phyloP scores from a whole-genome alignment of 1,284 basidiomycete species.

The Coniferiporia weirii region DNA sequence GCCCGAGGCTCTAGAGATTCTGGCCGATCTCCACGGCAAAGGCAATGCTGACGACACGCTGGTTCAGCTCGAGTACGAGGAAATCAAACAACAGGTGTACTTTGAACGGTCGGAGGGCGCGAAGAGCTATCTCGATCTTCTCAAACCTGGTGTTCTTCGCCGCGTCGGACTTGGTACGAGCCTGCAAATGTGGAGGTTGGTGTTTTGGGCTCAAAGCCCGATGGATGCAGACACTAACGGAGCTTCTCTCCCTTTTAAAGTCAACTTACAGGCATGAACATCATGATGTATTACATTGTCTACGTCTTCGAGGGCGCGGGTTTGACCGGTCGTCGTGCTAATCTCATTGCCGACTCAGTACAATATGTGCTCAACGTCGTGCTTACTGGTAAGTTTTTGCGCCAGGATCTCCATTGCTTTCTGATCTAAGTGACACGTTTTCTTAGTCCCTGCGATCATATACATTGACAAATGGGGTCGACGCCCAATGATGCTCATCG shows the following conservation, averaged over 20 bases:
- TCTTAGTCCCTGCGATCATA: conserved; percentile 59
- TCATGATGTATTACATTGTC: neutral
- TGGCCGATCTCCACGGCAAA: conserved; percentile 74
- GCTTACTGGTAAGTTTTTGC: conserved; percentile 37
- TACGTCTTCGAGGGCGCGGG: conserved; percentile 77
- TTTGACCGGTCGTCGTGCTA: conserved; percentile 61
- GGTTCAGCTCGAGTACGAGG: conserved; percentile 73
- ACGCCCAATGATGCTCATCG: conserved; percentile 66
- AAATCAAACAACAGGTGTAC: conserved; percentile 72
- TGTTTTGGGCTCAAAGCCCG: too few relatives aligned
- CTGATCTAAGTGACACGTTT: neutral
- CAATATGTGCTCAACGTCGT: conserved; percentile 75
- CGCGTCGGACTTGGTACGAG: conserved; percentile 54
- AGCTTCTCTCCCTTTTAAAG: neutral
- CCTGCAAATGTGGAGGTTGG: conserved; percentile 63
- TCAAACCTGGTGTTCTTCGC: conserved; percentile 52
- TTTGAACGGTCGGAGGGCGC: conserved; percentile 69
- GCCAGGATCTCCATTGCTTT: too few relatives aligned
- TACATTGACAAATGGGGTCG: conserved; percentile 78
- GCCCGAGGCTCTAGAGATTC: conserved; percentile 68
- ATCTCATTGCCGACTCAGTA: conserved; percentile 72
- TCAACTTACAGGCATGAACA: neutral
- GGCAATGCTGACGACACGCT: conserved; percentile 61
- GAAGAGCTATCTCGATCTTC: conserved; percentile 65
- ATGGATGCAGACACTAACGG: conserved; percentile 70